phyloP scores from a whole-genome alignment of 106 monocot species.

The Posidonia australis region DNA sequence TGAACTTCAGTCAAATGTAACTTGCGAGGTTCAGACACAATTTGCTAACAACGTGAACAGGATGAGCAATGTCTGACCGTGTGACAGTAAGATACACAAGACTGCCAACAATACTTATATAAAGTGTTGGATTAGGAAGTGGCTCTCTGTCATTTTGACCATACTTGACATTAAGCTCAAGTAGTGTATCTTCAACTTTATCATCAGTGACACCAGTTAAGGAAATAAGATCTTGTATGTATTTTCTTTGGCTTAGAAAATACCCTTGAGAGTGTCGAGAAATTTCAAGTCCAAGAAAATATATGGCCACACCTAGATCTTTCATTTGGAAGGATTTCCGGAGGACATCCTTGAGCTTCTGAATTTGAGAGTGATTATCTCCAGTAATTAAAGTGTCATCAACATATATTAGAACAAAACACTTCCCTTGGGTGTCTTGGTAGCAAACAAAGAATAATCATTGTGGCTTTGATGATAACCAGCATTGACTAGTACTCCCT shows the following conservation, averaged over 20 bases:
- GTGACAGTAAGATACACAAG: constrained; percentile 22
- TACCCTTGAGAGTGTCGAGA: too few relatives aligned
- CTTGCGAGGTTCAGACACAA: background rate
- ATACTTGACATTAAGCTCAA: constrained; percentile 8
- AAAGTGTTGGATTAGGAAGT: constrained; percentile 11
- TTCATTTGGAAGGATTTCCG: constrained; percentile 6
- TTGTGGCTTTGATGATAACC: constrained; percentile 11
- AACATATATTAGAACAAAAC: constrained; percentile 17
- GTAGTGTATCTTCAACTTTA: background rate
- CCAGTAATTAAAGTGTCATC: constrained; percentile 27
- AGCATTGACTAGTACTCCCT: background rate
- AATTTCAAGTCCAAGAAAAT: too few relatives aligned
- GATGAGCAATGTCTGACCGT: constrained; percentile 17
- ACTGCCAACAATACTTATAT: constrained; percentile 13
- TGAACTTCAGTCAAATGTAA: background rate
- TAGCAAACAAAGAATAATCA: constrained; percentile 13
- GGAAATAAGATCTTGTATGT: constrained; percentile 1
- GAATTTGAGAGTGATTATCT: constrained; percentile 6
- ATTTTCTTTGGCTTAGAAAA: too few relatives aligned
- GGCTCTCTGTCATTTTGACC: constrained; percentile 2
- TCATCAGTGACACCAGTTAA: background rate
- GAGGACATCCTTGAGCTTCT: constrained; percentile 6
- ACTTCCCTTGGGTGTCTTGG: background rate
- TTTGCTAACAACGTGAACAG: background rate
- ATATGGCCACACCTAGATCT: too few relatives aligned